phyloP scores from a whole-genome alignment of 176 grass and related monocot species.

The Triticum urartu region DNA sequence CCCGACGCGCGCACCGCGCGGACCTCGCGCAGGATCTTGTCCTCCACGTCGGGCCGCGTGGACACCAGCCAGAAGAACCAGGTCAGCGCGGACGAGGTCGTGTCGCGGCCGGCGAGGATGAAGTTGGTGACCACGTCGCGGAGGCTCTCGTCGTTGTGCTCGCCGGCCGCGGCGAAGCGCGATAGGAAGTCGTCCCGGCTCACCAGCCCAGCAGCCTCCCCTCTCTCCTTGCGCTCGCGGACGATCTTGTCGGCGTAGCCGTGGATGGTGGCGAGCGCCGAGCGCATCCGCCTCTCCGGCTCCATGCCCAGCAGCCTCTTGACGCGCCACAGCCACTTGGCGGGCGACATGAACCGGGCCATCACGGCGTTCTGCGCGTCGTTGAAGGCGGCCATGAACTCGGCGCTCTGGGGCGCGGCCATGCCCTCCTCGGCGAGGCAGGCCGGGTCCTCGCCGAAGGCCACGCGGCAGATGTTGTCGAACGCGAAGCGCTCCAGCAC shows the following conservation, averaged over 20 bases:
- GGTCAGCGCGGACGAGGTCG: conserved; percentile 67
- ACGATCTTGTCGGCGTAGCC: conserved; percentile 43
- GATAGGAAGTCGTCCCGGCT: conserved; percentile 52
- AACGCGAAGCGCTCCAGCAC: conserved; percentile 77
- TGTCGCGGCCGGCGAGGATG: conserved; percentile 63
- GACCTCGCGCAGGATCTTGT: conserved; percentile 53
- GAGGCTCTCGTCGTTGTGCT: conserved; percentile 49
- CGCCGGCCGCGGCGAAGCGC: conserved; percentile 40
- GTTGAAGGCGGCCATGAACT: conserved; percentile 60
- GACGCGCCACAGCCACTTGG: conserved; percentile 40
- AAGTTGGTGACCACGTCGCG: conserved; percentile 67
- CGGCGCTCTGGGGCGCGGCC: neutral
- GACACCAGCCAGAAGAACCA: conserved; percentile 84
- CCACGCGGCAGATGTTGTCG: conserved; percentile 63
- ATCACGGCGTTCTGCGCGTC: conserved; percentile 38
- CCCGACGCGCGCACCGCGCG: neutral
- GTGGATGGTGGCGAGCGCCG: conserved; percentile 31
- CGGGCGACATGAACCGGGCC: conserved; percentile 42
- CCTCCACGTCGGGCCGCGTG: conserved; percentile 40
- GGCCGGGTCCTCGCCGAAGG: conserved; percentile 57
- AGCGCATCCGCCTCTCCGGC: conserved; percentile 32
- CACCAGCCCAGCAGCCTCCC: neutral
- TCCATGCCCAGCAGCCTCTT: conserved; percentile 41
- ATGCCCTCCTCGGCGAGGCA: conserved; percentile 39
- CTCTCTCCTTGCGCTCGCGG: conserved; percentile 19